phyloP scores from a whole-genome alignment of 2,329 filamentous ascomycete species.

The Pseudomassariella vexata region DNA sequence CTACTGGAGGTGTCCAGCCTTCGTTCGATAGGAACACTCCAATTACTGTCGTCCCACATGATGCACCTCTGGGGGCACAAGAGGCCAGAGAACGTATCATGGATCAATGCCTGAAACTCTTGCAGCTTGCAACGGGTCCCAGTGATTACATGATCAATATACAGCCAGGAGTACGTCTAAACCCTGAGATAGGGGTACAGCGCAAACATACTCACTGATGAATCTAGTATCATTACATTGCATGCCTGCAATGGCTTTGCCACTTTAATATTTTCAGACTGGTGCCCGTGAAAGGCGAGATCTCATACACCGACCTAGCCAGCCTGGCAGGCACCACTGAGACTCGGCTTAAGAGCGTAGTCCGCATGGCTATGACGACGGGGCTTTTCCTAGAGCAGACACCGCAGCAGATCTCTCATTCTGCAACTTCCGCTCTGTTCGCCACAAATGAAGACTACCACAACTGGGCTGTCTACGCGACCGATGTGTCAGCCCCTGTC shows the following conservation, averaged over 20 bases:
- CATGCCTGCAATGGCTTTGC: slow-evolving; percentile 1
- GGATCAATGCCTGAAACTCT: no score
- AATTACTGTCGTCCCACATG: no score
- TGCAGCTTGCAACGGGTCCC: no score
- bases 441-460: slow-evolving; percentile 10
- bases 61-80: no score
- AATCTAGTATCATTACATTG: neutral
- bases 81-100: no score
- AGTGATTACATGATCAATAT: slow-evolving; percentile 1
- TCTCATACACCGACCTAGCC: slow-evolving; percentile 1
- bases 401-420: slow-evolving; percentile 20
- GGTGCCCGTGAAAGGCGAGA: neutral
- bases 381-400: slow-evolving; percentile 22
- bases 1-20: no score
- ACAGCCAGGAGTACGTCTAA: neutral
- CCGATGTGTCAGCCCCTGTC: slow-evolving; percentile 1
- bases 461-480: slow-evolving; percentile 21
- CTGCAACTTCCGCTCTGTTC: slow-evolving; percentile 20
- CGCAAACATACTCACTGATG: neutral
- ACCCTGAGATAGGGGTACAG: no score
- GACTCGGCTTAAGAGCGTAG: slow-evolving; percentile 10
- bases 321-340: slow-evolving; percentile 4
- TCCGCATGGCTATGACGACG: slow-evolving; percentile 26
- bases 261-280: neutral
- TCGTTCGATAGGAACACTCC: no score